Evolutionary conservation across 305 asterid species (phyloP), one percentile per base, ranked within the genome.

Genomic region (Fraxinus albicans): DNA sequence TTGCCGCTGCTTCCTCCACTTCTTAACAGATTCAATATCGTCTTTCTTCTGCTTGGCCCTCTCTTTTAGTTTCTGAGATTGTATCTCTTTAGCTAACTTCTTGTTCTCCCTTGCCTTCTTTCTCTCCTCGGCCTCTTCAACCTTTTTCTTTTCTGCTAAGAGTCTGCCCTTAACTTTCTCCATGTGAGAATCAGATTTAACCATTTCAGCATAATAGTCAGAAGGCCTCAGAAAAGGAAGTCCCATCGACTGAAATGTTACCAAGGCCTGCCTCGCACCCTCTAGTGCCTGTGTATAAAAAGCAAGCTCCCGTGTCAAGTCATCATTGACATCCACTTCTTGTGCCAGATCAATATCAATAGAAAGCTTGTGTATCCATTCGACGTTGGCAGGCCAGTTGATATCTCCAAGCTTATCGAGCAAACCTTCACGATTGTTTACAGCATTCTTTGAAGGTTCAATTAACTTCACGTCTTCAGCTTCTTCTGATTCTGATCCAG

Each of bases 131-230:
- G 95, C 91, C 79, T 96, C 98, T 89, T 94, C 98, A 10, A 88
- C 73, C 87, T 70, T 88, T 77, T 79, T 91, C 92, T 96, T 96
- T 91, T 92, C 98, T 0, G 97, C 92, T 84, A 96, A 85, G 7
- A 94, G 91, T 12, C 92, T 89, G 34, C 96, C 92, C 92, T 96
- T 96, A 60, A 94, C 94, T 85, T 92, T 96, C 93, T 86, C 99
- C 98, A 96, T 94, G 87, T 94, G 99, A 0, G 87, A 0, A 80
- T 96, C 99, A 1, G 98, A 80, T 84, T 96, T 96, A 34, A 90
- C 97, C 99, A 94, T 94, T 80, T 94, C 99, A 1, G 99, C 98
- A 47, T 95, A 94, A 81, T 93, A 96, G 81, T 94, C 98, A 0
- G 94, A 70, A 3, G 99, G 96, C 84, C 99, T 90, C 69, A 92